phyloP scores from a whole-genome alignment of 441 rosid genomes.

The Raphanus hybrid region DNA sequence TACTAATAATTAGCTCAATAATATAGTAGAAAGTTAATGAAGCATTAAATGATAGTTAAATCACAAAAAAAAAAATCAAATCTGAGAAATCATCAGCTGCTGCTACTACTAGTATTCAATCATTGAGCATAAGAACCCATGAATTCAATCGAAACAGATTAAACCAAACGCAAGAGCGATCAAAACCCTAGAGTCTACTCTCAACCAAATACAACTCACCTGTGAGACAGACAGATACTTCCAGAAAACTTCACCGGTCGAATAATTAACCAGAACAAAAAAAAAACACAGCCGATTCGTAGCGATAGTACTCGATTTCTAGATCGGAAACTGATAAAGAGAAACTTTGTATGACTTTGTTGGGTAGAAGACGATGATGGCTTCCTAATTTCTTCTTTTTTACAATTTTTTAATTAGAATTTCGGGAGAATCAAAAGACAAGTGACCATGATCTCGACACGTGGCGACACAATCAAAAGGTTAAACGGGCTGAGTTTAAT shows the following conservation, averaged over 20 bases:
- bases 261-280: background rate
- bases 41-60: too few species aligned
- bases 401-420: conserved; percentile 20
- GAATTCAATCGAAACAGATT: conserved; percentile 18
- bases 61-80: background rate
- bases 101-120: background rate
- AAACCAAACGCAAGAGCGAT: conserved; percentile 33
- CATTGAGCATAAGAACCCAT: background rate
- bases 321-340: conserved; percentile 23
- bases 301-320: conserved; percentile 12
- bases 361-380: conserved; percentile 33
- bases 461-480: conserved; percentile 56
- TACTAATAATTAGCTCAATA: background rate
- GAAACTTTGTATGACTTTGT: conserved; percentile 42
- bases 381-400: conserved; percentile 12
- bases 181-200: conserved; percentile 22
- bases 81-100: conserved; percentile 30
- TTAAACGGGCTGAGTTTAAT: conserved; percentile 43
- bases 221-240: conserved; percentile 22
- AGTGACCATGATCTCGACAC: conserved; percentile 51
- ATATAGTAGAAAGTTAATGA: too few species aligned
- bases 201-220: conserved; percentile 46
- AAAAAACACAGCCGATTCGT: background rate
- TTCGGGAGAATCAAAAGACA: conserved; percentile 37
- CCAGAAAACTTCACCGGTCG: conserved; percentile 33